Conservation (phyloP, 1,284 basidiomycete genomes). For the Ceratobasidium sp. region DNA sequence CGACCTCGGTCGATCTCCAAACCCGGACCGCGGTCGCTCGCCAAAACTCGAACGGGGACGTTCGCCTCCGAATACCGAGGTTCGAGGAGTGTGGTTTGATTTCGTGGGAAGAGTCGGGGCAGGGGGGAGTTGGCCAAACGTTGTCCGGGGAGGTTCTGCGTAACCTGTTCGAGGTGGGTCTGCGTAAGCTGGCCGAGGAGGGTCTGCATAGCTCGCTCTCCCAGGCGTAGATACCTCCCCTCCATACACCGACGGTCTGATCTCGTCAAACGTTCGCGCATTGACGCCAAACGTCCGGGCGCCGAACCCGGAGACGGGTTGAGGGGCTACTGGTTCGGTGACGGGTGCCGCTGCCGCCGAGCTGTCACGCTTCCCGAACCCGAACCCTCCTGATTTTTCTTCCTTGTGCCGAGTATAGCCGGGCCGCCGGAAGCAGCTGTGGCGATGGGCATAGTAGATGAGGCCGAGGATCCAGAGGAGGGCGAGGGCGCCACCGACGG, state of each 20-base stretch:
- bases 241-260: too few species aligned
- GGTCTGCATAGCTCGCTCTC: too few species aligned
- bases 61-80: neutral
- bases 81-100: slow-evolving; percentile 8
- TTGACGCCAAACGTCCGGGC: slow-evolving; percentile 13
- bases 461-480: slow-evolving; percentile 16
- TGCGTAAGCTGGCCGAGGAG: neutral
- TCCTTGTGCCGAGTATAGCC: slow-evolving; percentile 7
- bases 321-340: neutral
- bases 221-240: too few species aligned
- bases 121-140: neutral
- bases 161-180: slow-evolving; percentile 5
- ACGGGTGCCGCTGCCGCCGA: slow-evolving; percentile 9
- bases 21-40: neutral
- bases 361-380: slow-evolving; percentile 16
- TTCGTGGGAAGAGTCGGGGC: neutral
- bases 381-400: neutral
- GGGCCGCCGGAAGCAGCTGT: slow-evolving; percentile 28
- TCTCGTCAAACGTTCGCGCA: too few species aligned
- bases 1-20: slow-evolving; percentile 23
- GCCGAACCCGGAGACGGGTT: slow-evolving; percentile 2
- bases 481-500: slow-evolving; percentile 10
- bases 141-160: neutral
- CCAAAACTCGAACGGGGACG: neutral
- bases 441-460: slow-evolving; percentile 13